Evolutionary conservation across 2,329 filamentous ascomycete genomes (phyloP), one percentile per base, ranked within the genome.

Genomic region (Ophiostoma sp.): DNA sequence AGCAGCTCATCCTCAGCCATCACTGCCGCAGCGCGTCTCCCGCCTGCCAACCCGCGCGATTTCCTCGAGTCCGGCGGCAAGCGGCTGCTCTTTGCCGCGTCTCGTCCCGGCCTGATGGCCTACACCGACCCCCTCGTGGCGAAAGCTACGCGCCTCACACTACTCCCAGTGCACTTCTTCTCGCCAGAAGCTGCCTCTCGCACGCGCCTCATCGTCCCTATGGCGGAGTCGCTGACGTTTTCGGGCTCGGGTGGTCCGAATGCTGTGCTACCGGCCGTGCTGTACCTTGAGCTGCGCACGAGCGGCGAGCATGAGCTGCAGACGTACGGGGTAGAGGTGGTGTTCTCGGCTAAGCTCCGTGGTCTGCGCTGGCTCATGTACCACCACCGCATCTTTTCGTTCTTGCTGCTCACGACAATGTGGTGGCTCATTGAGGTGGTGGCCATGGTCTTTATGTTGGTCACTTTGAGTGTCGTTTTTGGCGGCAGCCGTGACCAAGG

Each of bases 311-410:
- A 90, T 76, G 84, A 84, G 3, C 86, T 98, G 78, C 93, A 97
- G 80, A 88, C 97, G 6, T 98, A 98, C 80, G 84, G 84, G 25
- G 90, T 89, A 3, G 83, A 82, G 17, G 86, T 97, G 45, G 87
- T 87, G 2, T 89, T 98, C 75, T 90, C 88, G 36, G 95, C 95
- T 4, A 87, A 90, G 71, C 90, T 98, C 76, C 86, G 87, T 12
- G 95, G 95, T 0, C 81, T 98, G 75, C 85, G 92, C 68, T 96
- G 92, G 89, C 78, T 95, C 72, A 97, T 99, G 93, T 96, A 96
- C 78, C 90, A 93, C 75, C 91, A 95, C 83, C 89, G 92, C 15
- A 78, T 96, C 48, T 80, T 89, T 1, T 90, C 90, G 5, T 94
- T 94, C 74, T 70, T 92, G 0, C 78, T 91, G 0, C 92, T 94